These are phyloP conservation scores for Eutreptiella sp. DNA, from an alignment of 208 protist genomes.

Conservation along the genomic window DNA sequence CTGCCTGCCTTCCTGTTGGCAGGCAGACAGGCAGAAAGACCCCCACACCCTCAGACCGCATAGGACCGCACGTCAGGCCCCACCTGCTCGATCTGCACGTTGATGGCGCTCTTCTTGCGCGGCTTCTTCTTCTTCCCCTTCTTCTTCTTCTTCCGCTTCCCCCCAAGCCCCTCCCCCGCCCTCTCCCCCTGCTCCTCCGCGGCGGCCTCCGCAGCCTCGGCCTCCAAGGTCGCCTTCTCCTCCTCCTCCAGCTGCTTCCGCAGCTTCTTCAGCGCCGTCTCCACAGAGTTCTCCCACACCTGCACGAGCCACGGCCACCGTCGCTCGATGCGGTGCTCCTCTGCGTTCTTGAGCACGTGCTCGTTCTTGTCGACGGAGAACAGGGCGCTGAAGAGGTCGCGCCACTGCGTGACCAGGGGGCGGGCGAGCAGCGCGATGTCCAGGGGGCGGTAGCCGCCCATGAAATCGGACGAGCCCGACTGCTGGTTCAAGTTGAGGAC, in stretches of 20 bases:
- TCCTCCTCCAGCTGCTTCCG: conserved; percentile 2
- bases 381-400: conserved; percentile 80
- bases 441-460: conserved; percentile 98
- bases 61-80: too few species aligned
- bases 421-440: conserved; percentile 66
- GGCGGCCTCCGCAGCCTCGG: too few species aligned
- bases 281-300: conserved; percentile 37
- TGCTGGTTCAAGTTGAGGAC: conserved; percentile 99
- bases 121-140: too few species aligned
- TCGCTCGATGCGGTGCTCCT: conserved; percentile 45
- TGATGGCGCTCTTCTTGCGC: too few species aligned
- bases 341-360: conserved; percentile 47
- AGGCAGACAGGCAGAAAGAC: too few species aligned
- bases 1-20: too few species aligned
- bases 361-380: conserved; percentile 79
- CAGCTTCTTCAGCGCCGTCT: conserved; percentile 35
- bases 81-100: too few species aligned
- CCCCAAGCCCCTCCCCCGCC: too few species aligned
- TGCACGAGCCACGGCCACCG: conserved; percentile 54
- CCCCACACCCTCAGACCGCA: too few species aligned
- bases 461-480: conserved; percentile 95
- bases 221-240: too few species aligned
- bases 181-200: background rate
- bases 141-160: too few species aligned
- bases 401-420: conserved; percentile 76